These are phyloP conservation scores for Mortierella sp. DNA, from an alignment of 371 early-diverging fungal species.

Conservation along the genomic window DNA sequence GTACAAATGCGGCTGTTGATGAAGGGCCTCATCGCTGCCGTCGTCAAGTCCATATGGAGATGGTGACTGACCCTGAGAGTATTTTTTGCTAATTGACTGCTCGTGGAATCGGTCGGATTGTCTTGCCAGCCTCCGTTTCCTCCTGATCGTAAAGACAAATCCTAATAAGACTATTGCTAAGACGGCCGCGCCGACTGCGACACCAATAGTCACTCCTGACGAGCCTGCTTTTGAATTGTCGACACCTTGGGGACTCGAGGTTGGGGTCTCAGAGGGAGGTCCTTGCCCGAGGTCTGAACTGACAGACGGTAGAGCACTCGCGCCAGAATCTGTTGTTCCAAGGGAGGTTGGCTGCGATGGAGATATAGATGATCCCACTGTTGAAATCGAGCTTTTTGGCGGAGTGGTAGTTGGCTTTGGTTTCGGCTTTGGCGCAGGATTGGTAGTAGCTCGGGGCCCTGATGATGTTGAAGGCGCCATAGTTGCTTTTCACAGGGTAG, in stretches of 20 bases:
- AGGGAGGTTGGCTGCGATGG: not conserved
- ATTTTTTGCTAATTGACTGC: conserved; percentile 24
- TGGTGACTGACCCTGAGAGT: conserved; percentile 19
- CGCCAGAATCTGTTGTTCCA: too few species aligned
- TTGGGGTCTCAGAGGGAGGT: not conserved
- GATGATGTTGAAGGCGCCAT: too few species aligned
- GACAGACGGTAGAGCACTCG: not conserved
- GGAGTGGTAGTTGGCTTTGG: too few species aligned
- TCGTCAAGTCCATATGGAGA: conserved; percentile 11
- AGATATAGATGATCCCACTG: too few species aligned
- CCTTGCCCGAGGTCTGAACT: not conserved
- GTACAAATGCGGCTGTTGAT: conserved; percentile 5
- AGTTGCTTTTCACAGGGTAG: too few species aligned
- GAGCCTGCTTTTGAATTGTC: not conserved
- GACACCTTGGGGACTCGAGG: too few species aligned
- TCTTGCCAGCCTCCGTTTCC: conserved; percentile 22
- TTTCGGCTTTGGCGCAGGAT: too few species aligned
- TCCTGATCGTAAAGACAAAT: conserved; percentile 18
- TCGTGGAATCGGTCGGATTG: conserved; percentile 26
- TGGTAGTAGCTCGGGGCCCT: too few species aligned
- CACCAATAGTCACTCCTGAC: conserved; percentile 27
- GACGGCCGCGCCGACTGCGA: conserved; percentile 19
- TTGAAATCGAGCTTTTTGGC: too few species aligned
- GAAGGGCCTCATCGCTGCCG: conserved; percentile 9
- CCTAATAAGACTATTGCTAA: conserved; percentile 17